Base-by-base conservation (phyloP, 163 green algal genomes). In the Scenedesmus sp. region DNA sequence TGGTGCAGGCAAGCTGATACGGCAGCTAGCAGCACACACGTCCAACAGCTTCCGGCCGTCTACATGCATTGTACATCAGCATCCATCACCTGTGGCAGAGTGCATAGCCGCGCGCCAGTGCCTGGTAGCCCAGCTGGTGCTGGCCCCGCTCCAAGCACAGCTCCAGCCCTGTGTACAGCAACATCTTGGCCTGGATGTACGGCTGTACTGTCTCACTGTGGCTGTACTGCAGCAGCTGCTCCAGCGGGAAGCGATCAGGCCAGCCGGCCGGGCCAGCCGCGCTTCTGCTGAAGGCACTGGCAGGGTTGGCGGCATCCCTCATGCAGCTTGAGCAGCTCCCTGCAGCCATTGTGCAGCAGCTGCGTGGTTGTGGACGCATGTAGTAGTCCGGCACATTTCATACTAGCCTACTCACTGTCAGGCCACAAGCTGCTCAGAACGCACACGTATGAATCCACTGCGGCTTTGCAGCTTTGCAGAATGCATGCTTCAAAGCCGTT, bases 211-310 rank as follows among this genome's bases (percentile, higher is more conserved):
- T 20, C 4, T 10, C 70, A 15, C 23, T 52, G 70, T 79, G 12
- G 23, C 70, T 79, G 70, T 79, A 79, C 70, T 79, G 23, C 70
- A 79, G 70, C 70, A 79, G 70, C 70, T 79, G 70, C 70, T 79
- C 23, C 70, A 79, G 46, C 3, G 70, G 70, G 23, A 79, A 79
- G 23, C 46, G 46, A 5, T 79, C 70, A 5, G 10, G 23, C 5
- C 70, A 23, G 3, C 70, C 70, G 0, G 46, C 70, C 3, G 70
- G 70, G 3, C 23, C 23, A 23, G 4, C 12, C 70, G 46, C 23
- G 70, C 70, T 46, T 46, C 23, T 52, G 20, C 23, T 79, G 70
- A 79, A 52, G 2, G 46, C 15, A 23, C 70, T 79, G 70, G 20
- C 23, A 13, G 70, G 70, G 70, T 79, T 52, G 70, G 70, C 70